A percentile compares a stretch with the other conserved stretches of the same genome.
phyloP scores from a whole-genome alignment of 2,329 filamentous ascomycete genomes.

The Chalaropsis ovoidea region DNA sequence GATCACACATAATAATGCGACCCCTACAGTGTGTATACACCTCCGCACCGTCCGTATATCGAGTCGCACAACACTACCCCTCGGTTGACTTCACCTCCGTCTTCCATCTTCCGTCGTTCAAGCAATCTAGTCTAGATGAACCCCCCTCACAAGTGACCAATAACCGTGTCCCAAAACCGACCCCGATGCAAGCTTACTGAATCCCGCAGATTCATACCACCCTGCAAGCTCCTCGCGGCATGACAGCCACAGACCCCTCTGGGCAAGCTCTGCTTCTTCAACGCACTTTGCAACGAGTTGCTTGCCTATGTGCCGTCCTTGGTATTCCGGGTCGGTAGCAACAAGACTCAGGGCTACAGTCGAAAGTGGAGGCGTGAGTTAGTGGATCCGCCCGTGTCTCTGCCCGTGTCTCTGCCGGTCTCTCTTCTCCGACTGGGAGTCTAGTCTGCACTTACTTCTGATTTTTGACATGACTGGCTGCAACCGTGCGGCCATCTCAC shows the following conservation, averaged over 20 bases:
- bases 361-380: background rate
- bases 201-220: background rate
- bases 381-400: background rate
- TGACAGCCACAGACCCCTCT: background rate
- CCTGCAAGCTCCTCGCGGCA: background rate
- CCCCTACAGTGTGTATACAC: no score
- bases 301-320: background rate
- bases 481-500: background rate
- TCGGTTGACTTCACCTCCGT: no score
- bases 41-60: no score
- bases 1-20: no score
- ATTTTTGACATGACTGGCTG: background rate
- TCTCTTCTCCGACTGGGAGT: background rate
- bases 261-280: background rate
- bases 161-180: background rate
- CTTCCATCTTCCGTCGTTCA: no score
- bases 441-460: background rate
- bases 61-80: no score
- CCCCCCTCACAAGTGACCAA: background rate
- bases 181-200: background rate
- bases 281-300: background rate
- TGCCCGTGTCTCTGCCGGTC: no score
- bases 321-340: background rate
- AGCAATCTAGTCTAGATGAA: background rate
- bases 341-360: background rate